Percentiles rank a stretch among this genome's conserved stretches.
Evolutionary conservation across 352 stramenopile species (phyloP).

Genomic region (Globisporangium paroecandrum): DNA sequence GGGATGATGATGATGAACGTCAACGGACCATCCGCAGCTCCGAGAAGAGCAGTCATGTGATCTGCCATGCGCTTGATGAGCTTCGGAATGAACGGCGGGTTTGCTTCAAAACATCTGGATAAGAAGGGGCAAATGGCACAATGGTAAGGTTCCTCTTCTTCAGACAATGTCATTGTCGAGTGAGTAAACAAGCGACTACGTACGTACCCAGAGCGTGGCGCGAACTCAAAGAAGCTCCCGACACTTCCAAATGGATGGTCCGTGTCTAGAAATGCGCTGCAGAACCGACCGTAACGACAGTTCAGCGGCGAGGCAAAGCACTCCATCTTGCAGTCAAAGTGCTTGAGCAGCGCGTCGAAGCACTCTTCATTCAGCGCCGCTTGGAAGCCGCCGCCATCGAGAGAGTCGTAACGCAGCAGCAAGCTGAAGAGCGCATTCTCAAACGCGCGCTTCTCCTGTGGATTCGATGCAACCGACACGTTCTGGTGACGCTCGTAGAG

Average conservation of each 20-base stretch:
- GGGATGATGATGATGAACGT: slow-evolving; percentile 93
- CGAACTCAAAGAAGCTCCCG: slow-evolving; percentile 93
- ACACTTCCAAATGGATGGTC: slow-evolving; percentile 88
- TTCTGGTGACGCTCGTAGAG: slow-evolving; percentile 67
- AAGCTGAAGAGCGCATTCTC: slow-evolving; percentile 83
- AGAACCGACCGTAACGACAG: slow-evolving; percentile 88
- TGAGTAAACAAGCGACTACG: too few relatives aligned
- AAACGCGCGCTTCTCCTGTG: slow-evolving; percentile 43
- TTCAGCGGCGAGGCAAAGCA: slow-evolving; percentile 95
- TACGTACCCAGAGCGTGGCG: slow-evolving; percentile 64
- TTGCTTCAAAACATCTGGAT: slow-evolving; percentile 88
- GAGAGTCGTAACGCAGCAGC: slow-evolving; percentile 90
- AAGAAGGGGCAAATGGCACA: not conserved
- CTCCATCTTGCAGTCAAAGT: slow-evolving; percentile 92
- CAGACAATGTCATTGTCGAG: too few relatives aligned
- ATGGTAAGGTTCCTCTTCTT: not conserved
- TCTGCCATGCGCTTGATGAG: slow-evolving; percentile 90
- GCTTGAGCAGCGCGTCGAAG: slow-evolving; percentile 88
- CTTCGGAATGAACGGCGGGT: slow-evolving; percentile 93
- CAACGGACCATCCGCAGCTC: slow-evolving; percentile 56
- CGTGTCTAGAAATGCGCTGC: slow-evolving; percentile 87
- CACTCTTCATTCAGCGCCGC: slow-evolving; percentile 88
- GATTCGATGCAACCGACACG: slow-evolving; percentile 13
- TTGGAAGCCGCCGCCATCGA: slow-evolving; percentile 93
- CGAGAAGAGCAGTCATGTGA: slow-evolving; percentile 83